Base-by-base conservation (phyloP, 148 eudicot species). In the Silene latifolia region DNA sequence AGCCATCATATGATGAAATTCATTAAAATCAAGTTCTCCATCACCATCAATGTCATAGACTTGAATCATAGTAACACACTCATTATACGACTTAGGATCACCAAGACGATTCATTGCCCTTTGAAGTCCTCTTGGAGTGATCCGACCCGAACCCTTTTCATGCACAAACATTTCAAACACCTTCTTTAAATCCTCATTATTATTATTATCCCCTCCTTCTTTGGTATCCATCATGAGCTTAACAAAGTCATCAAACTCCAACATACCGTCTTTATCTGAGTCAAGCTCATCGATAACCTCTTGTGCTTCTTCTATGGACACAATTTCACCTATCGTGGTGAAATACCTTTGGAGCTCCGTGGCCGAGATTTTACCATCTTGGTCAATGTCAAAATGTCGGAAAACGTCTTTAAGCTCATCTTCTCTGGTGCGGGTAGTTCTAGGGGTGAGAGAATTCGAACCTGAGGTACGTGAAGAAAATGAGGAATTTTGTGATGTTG, bases 281-380 rank as follows among this genome's bases (percentile, higher is more conserved):
- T 91, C 97, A 0, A 85, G 81, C 21, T 87, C 89, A n/a, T 80
- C 76, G 8, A 91, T 88, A 56, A 88, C 88, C 14, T 65, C 87
- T 18, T 83, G 83, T 1, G 97, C 97, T 46, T 87, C 89, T 64
- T 87, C 89, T 32, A 84, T 71, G 0, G 94, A 83, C 77, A 91
- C 81, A 74, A 83, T 69, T 76, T 89, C 92, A 15, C 92, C 92
- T 3, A 88, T 72, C 9, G 93, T 86, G 4, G 72, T 85, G 44
- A 91, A 88, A 20, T 88, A 91, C 2, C 83, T 73, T 35, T 86
- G 79, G 1, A 91, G 82, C 63, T 89, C 97, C 1, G 53, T 7
- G 0, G 92, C 87, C 5, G 97, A 85, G 61, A 91, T 89, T 72
- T 84, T 88, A 0, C 97, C 97, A 12, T 91, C 97, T 7, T 80